These are phyloP conservation scores for Tinospora cordifolia DNA, from an alignment of 164 flowering plant genomes.

Conservation along the genomic window DNA sequence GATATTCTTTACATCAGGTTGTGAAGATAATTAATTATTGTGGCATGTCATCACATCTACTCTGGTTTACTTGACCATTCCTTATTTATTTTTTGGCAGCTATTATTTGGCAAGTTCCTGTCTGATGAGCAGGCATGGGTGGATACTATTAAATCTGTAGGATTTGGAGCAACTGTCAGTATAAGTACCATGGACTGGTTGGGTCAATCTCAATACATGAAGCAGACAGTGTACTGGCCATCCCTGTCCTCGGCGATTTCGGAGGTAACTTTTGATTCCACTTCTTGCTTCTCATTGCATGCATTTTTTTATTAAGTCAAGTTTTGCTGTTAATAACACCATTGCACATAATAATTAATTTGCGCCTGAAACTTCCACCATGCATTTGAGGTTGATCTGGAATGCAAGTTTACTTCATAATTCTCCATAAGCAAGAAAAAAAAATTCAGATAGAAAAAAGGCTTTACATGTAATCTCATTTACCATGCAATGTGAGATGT, in stretches of 20 bases:
- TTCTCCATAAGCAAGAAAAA: background rate
- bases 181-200: constrained; percentile 97
- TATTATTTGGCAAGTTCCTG: constrained; percentile 69
- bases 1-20: background rate
- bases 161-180: constrained; percentile 50
- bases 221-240: constrained; percentile 65
- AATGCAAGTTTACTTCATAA: background rate
- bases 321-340: background rate
- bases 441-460: background rate
- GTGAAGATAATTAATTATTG: background rate
- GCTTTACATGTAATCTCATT: background rate
- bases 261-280: constrained; percentile 41
- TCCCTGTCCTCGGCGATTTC: constrained; percentile 83
- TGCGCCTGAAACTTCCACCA: background rate
- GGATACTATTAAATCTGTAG: constrained; percentile 79
- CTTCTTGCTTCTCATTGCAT: background rate
- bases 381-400: background rate
- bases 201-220: constrained; percentile 68
- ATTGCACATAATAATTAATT: background rate
- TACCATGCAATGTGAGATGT: background rate
- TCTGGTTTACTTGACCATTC: background rate
- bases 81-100: constrained; percentile 36
- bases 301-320: background rate
- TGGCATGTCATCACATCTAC: background rate
- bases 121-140: constrained; percentile 92